These are phyloP conservation scores for Chlorella sp. DNA, from an alignment of 139 green algal species.

Conservation along the genomic window DNA sequence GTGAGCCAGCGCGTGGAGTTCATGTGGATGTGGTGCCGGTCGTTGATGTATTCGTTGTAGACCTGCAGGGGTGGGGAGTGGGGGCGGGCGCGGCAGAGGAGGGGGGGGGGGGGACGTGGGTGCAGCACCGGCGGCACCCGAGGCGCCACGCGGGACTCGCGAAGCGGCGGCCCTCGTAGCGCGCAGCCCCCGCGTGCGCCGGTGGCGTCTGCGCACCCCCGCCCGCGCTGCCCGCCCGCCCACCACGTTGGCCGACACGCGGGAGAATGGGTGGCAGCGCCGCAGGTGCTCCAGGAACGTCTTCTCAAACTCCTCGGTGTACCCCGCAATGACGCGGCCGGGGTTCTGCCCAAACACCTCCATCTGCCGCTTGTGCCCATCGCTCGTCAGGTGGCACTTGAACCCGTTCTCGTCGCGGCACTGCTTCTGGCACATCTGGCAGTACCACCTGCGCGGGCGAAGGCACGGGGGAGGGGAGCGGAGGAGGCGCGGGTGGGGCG, in stretches of 20 bases:
- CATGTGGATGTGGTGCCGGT: constrained; percentile 95
- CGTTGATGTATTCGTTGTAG: constrained; percentile 42
- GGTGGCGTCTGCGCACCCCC: too few relatives aligned
- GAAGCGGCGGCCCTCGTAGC: too few relatives aligned
- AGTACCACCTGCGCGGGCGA: too few relatives aligned
- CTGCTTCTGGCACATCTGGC: constrained; percentile 96
- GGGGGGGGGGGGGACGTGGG: too few relatives aligned
- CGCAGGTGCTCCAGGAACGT: constrained; percentile 91
- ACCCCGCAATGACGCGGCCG: constrained; percentile 78
- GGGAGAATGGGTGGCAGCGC: constrained; percentile 70
- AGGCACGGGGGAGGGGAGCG: too few relatives aligned
- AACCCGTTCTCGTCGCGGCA: constrained; percentile 99
- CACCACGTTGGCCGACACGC: constrained; percentile 82
- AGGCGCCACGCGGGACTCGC: too few relatives aligned
- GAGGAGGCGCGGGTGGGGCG: too few relatives aligned
- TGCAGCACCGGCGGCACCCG: too few relatives aligned
- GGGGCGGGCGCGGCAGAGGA: too few relatives aligned
- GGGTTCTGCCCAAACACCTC: constrained; percentile 89
- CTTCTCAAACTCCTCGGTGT: constrained; percentile 88
- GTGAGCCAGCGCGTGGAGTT: constrained; percentile 95
- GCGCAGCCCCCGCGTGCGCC: too few relatives aligned
- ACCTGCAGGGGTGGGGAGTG: too few relatives aligned
- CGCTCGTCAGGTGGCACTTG: constrained; percentile 91
- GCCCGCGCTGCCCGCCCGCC: too few relatives aligned
- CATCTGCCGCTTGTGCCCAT: constrained; percentile 84